Evolutionary conservation across 2,329 filamentous ascomycete species (phyloP).

Genomic region (Aspergillus felis): DNA sequence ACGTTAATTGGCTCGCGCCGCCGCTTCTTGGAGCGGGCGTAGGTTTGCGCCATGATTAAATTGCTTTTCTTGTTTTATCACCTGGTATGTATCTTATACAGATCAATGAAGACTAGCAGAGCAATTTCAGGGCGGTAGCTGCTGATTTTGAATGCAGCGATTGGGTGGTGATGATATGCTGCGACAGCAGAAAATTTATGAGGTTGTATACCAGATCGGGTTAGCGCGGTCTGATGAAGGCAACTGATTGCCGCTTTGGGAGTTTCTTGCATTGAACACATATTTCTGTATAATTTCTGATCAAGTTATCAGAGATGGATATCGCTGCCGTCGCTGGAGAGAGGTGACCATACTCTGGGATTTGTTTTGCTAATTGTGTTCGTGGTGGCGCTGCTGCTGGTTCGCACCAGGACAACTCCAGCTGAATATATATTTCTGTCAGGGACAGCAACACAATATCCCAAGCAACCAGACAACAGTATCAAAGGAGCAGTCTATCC

Average conservation of each 20-base stretch:
- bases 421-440: neutral
- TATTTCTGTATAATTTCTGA: neutral
- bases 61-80: neutral
- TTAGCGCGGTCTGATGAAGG: slow-evolving; percentile 16
- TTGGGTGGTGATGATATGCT: slow-evolving; percentile 4
- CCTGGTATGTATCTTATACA: neutral
- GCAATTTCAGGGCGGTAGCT: neutral
- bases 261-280: neutral
- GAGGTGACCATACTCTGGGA: neutral
- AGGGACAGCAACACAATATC: neutral
- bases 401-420: neutral
- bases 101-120: too few species aligned
- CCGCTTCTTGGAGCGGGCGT: slow-evolving; percentile 32
- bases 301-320: neutral
- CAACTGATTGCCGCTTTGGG: slow-evolving; percentile 2
- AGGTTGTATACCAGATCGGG: slow-evolving; percentile 9
- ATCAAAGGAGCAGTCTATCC: too few species aligned
- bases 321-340: neutral
- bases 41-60: slow-evolving; percentile 25
- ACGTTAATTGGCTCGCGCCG: slow-evolving; percentile 40
- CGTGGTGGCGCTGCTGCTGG: neutral
- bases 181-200: slow-evolving; percentile 19
- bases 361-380: neutral
- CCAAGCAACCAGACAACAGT: neutral
- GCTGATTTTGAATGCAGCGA: slow-evolving; percentile 1